These are phyloP conservation scores for Trichoderma sp. DNA, from an alignment of 2,329 filamentous ascomycete species.

Conservation along the genomic window DNA sequence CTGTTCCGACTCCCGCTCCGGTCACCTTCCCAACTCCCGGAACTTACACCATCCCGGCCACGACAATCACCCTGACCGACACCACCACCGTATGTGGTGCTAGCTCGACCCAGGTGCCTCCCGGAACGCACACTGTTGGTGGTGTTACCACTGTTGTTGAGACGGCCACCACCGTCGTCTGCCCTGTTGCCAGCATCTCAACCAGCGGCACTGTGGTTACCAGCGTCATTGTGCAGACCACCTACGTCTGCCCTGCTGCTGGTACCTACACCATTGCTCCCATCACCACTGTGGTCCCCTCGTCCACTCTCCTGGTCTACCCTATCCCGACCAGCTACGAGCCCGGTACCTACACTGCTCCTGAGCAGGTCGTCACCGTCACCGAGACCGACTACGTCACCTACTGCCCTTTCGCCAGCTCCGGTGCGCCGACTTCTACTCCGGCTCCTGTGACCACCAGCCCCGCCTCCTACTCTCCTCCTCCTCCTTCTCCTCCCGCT, in stretches of 20 bases:
- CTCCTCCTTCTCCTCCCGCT: conserved; percentile 3
- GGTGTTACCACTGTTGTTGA: conserved; percentile 70
- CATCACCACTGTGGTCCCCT: conserved; percentile 57
- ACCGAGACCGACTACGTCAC: conserved; percentile 66
- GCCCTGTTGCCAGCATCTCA: conserved; percentile 64
- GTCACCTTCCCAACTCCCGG: conserved; percentile 62
- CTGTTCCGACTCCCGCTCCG: conserved; percentile 51
- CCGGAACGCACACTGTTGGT: conserved; percentile 66
- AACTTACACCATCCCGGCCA: conserved; percentile 72
- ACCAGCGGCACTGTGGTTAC: conserved; percentile 57
- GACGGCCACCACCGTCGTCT: conserved; percentile 63
- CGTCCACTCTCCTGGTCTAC: conserved; percentile 57
- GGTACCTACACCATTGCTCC: conserved; percentile 75
- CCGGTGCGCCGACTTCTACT: conserved; percentile 34
- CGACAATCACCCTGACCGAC: conserved; percentile 64
- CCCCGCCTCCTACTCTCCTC: conserved; percentile 10
- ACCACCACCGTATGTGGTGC: conserved; percentile 65
- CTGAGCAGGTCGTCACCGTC: conserved; percentile 63
- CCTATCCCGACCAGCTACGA: conserved; percentile 62
- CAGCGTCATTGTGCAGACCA: conserved; percentile 65
- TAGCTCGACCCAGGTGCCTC: conserved; percentile 57
- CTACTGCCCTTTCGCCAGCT: conserved; percentile 64
- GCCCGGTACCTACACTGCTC: conserved; percentile 71
- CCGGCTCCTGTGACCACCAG: conserved; percentile 24
- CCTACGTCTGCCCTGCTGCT: conserved; percentile 68